Evolutionary conservation across 306 rosid species (phyloP), one percentile per base, ranked within the genome.

Genomic region (Quercus wislizeni): DNA sequence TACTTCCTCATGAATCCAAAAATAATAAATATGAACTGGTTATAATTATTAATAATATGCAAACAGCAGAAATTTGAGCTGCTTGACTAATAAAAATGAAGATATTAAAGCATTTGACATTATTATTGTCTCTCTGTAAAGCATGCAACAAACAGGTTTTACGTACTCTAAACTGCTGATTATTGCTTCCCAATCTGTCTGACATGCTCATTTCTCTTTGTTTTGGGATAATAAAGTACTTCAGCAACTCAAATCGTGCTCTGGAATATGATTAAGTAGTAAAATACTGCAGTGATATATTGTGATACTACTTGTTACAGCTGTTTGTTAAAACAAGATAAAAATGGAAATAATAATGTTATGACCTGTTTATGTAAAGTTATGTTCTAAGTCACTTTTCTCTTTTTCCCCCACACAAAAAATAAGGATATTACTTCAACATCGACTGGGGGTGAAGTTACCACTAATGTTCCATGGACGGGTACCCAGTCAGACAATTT

Each of bases 401-500:
- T 27, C 12, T 43, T 12, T 19, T 14, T 46, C 69, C 25, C 6
- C n/a, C 3, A 17, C 46, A 20, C 52, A 58, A 68, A 68, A 77
- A 80, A 38, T 70, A 88, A 95, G 99, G 92, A 88, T 80, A 84
- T 91, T 65, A 89, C 82, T 71, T 86, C 92, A 69, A 91, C 90
- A n/a, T 86, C 96, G 75, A 64, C 46, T 21, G 85, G 23, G 35
- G 81, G 78, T 69, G 86, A 86, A 73, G 88, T 83, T 6, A 95
- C 93, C 2, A 91, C 93, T 7, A 91, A 81, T 33, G 99, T 95
- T 84, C 92, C 83, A 52, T 92, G 99, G 99, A 91, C 85, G 0
- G 99, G 99, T 13, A 82, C 83, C 81, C 82, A 84, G 82, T 86
- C 89, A 19, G 89, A 84, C 63, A 88, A 88, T 79, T 46, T 89